A percentile compares a stretch with the other conserved stretches of the same genome.
phyloP scores from a whole-genome alignment of 2,329 filamentous ascomycete genomes.

The Aspergillus brasiliensis region DNA sequence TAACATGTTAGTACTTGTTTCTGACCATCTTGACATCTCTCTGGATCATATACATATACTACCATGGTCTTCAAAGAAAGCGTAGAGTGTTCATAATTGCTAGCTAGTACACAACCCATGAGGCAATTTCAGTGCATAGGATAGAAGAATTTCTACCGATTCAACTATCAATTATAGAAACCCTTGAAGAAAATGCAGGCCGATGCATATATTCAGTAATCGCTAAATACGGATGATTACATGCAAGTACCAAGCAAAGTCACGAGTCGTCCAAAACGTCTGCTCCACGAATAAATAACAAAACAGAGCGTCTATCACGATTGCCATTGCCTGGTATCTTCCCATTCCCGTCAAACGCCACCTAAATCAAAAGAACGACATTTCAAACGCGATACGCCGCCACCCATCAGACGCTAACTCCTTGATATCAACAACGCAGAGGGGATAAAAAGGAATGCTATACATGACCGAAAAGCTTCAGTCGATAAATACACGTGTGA shows the following conservation, averaged over 20 bases:
- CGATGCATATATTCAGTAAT: no score
- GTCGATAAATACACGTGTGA: slow-evolving; percentile 50
- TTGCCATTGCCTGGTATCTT: background rate
- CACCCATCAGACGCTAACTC: background rate
- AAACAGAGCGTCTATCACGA: background rate
- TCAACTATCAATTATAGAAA: no score
- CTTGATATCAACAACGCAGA: background rate
- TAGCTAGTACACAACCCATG: no score
- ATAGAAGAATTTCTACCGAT: no score
- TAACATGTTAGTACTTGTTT: no score
- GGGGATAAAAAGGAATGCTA: slow-evolving; percentile 13
- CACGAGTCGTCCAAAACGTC: background rate
- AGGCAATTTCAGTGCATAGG: no score
- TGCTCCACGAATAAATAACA: no score
- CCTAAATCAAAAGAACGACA: background rate
- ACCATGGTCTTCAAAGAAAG: no score
- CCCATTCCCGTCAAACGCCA: background rate
- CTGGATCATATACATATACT: no score
- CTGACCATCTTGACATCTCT: no score
- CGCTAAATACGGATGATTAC: background rate
- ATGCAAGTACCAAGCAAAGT: background rate
- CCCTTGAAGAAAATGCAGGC: no score
- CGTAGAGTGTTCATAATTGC: no score
- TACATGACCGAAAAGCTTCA: slow-evolving; percentile 45
- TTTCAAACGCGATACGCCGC: background rate